phyloP scores from a whole-genome alignment of 1,284 basidiomycete species.

The Trametes hirsuta region DNA sequence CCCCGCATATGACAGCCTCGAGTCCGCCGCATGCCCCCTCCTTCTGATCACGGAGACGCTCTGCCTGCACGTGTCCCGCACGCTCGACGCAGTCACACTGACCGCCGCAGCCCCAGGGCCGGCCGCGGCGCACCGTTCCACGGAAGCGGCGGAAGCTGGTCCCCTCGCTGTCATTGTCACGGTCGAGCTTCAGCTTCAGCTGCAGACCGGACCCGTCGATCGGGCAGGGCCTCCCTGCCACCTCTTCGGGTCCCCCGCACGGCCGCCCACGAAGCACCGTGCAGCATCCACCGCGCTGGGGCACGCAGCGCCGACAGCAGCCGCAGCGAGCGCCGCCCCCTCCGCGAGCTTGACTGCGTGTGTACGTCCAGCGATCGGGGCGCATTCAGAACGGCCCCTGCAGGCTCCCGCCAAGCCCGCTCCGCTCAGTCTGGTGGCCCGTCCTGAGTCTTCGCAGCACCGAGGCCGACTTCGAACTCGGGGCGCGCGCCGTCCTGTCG shows the following conservation, averaged over 20 bases:
- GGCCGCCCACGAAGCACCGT: not conserved
- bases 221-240: not conserved
- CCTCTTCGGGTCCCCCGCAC: not conserved
- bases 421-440: no score
- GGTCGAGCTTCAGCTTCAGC: no score
- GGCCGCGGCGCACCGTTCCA: not conserved
- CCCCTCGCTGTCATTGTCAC: no score
- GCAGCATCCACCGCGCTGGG: not conserved
- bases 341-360: not conserved
- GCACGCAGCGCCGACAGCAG: no score
- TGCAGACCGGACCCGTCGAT: not conserved
- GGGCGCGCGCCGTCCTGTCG: no score
- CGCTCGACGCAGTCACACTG: not conserved
- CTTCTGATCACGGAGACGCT: slow-evolving; percentile 16
- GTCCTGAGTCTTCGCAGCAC: no score
- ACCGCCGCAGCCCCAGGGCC: not conserved
- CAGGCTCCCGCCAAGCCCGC: not conserved
- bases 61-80: slow-evolving; percentile 16
- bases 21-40: slow-evolving; percentile 16
- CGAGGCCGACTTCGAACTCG: no score
- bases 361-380: not conserved
- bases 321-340: no score
- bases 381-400: not conserved
- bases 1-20: slow-evolving; percentile 17
- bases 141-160: slow-evolving; percentile 1